A percentile compares a stretch with the other conserved stretches of the same genome.
phyloP scores from a whole-genome alignment of 176 grass and related monocot species.

The Bromus sterilis region DNA sequence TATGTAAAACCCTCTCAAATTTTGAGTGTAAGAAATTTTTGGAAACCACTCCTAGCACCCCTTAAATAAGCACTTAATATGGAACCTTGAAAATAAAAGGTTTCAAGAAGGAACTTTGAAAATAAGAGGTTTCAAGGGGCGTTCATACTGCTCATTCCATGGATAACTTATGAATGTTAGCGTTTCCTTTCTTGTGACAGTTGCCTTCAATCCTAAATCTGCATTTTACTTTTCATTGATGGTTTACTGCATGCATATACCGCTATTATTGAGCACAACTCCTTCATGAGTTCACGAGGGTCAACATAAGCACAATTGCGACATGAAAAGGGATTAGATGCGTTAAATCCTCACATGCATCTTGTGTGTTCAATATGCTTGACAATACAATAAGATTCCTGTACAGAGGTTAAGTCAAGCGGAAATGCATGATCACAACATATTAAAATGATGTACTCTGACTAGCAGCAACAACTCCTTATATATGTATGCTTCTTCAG shows the following conservation, averaged over 20 bases:
- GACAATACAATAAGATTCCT: neutral
- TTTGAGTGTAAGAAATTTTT: too few species aligned
- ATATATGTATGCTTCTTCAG: neutral
- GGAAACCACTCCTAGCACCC: too few species aligned
- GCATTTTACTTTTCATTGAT: neutral
- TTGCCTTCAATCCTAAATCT: neutral
- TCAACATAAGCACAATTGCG: neutral
- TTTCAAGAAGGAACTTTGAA: too few species aligned
- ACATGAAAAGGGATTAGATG: neutral
- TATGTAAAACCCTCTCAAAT: too few species aligned
- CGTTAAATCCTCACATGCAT: neutral
- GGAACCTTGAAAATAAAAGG: too few species aligned
- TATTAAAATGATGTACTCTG: neutral
- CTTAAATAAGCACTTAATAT: too few species aligned
- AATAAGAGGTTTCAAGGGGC: too few species aligned
- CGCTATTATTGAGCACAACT: neutral
- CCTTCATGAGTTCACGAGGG: neutral
- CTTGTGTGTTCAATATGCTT: neutral
- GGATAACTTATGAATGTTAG: too few species aligned
- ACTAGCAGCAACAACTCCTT: neutral
- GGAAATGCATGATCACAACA: neutral
- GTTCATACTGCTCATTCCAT: too few species aligned
- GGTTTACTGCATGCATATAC: neutral
- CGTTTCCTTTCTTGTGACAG: too few species aligned
- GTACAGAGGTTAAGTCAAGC: neutral